phyloP scores from a whole-genome alignment of 2,329 filamentous ascomycete genomes.

The Didymella sp. region DNA sequence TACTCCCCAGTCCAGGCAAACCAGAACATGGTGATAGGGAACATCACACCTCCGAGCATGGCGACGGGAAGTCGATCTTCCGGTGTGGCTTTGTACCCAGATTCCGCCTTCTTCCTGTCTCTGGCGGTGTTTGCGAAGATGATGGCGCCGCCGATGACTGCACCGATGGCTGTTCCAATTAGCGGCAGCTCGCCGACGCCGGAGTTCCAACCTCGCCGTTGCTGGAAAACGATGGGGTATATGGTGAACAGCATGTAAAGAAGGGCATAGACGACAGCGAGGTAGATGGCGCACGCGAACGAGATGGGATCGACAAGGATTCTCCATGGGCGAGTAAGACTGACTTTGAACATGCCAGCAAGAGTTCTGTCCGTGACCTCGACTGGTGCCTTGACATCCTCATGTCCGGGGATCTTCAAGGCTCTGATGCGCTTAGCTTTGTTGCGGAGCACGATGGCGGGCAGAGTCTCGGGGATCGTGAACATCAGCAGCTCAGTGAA shows the following conservation, averaged over 20 bases:
- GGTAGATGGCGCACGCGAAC: slow-evolving; percentile 60
- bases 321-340: slow-evolving; percentile 62
- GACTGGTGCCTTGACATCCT: slow-evolving; percentile 56
- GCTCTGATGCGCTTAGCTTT: slow-evolving; percentile 55
- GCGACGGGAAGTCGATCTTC: slow-evolving; percentile 52
- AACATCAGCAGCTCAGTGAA: slow-evolving; percentile 10
- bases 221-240: slow-evolving; percentile 63
- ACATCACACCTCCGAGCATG: slow-evolving; percentile 43
- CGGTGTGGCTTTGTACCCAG: slow-evolving; percentile 48
- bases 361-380: slow-evolving; percentile 58
- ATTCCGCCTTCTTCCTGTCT: slow-evolving; percentile 50
- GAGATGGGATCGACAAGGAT: slow-evolving; percentile 63
- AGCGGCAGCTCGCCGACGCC: slow-evolving; percentile 62
- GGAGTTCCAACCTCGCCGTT: slow-evolving; percentile 61
- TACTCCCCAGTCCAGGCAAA: slow-evolving; percentile 50
- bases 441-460: slow-evolving; percentile 7
- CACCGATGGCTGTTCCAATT: slow-evolving; percentile 59
- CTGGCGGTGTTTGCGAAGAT: slow-evolving; percentile 52
- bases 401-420: slow-evolving; percentile 59
- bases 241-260: slow-evolving; percentile 67
- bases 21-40: slow-evolving; percentile 47
- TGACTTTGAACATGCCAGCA: slow-evolving; percentile 57
- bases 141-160: slow-evolving; percentile 53
- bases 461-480: slow-evolving; percentile 11
- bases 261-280: slow-evolving; percentile 61